Base-by-base conservation (phyloP, 495 filamentous ascomycete genomes). In the Lasiosphaeria miniovina region DNA sequence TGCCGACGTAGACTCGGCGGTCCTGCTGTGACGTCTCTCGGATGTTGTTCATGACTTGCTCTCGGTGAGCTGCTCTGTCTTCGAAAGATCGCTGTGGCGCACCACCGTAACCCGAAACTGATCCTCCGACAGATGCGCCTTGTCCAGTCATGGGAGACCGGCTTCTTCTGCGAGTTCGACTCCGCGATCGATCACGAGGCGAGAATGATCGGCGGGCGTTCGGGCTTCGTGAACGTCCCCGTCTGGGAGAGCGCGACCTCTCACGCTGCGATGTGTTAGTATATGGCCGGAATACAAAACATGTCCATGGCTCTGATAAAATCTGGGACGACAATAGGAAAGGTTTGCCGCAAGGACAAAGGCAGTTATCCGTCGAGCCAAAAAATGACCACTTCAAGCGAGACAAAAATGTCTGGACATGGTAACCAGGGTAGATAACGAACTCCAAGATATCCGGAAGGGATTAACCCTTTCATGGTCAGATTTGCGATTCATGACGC, bases 1-100 rank as follows among this genome's bases (percentile, higher is more conserved):
- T 98, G 77, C 94, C 94, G 71, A 98, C 95, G 78, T 98, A 98
- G 85, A 98, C 94, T 46, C 93, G 91, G 67, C 94, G 93, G 81
- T 98, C 94, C 77, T 98, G 94, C 74, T 97, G 94, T 65, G 94
- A 98, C 14, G 89, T 88, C 65, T 97, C 94, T 67, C 91, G 86
- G 63, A 97, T 85, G 68, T 84, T 89, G 76, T 88, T 88, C 90
- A 97, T 93, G 90, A 95, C 96, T 70, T 90, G 87, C 73, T 96
- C 93, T 78, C 95, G 92, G 61, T 89, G 88, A 61, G 83, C 86
- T 53, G 84, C 81, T 66, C 91, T 88, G 66, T 97, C 94, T 74
- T 96, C 93, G 74, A 84, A 89, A 34, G 82, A 82, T 75, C 92
- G 83, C 61, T 84, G 79, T 51, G 87, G 85, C 58, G 85, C 82